Evolutionary conservation across 208 protist species (phyloP).

Genomic region (Strigomonas culicis): DNA sequence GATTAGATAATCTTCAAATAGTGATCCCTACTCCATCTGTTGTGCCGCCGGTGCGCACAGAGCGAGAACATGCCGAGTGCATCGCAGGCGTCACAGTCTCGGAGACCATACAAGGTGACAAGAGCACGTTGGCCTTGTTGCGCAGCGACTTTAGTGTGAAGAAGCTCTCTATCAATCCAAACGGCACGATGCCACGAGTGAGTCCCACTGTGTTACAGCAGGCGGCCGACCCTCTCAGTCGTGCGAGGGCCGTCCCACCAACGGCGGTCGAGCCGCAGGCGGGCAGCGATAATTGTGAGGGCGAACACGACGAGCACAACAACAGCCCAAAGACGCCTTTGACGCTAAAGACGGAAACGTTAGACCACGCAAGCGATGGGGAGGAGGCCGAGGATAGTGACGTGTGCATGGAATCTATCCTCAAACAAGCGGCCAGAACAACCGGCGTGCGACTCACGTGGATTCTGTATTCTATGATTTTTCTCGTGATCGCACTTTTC

Average conservation of each 20-base stretch:
- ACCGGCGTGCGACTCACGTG: slow-evolving; percentile 63
- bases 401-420: slow-evolving; percentile 37
- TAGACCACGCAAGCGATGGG: neutral
- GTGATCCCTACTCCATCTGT: neutral
- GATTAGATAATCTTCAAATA: too few species aligned
- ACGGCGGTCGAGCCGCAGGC: neutral
- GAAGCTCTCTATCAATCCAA: neutral
- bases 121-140: slow-evolving; percentile 7
- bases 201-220: neutral
- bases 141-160: slow-evolving; percentile 6
- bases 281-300: neutral
- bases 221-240: neutral
- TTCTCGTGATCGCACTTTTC: slow-evolving; percentile 52
- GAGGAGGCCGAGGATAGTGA: neutral
- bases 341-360: neutral
- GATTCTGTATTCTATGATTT: slow-evolving; percentile 56
- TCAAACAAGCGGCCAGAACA: slow-evolving; percentile 44
- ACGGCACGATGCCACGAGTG: neutral
- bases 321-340: neutral
- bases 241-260: too few species aligned
- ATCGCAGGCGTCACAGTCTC: neutral
- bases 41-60: neutral
- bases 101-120: neutral
- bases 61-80: neutral
- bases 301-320: neutral